A percentile compares a stretch with the other conserved stretches of the same genome.
Conservation (phyloP, 208 protist genomes). For the Leptomonas pyrrhocoris region DNA sequence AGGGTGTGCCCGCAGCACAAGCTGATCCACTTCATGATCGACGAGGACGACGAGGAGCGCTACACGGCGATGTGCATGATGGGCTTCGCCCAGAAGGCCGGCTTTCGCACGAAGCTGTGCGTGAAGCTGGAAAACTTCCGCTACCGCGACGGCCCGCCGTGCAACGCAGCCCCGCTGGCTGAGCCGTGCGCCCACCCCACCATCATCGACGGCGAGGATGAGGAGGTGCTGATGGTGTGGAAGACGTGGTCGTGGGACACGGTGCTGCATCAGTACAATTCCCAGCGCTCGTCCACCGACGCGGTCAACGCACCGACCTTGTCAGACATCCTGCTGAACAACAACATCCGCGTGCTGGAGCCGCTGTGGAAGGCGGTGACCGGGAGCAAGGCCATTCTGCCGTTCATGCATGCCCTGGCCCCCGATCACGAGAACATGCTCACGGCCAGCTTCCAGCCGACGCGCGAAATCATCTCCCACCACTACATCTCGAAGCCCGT, state of each 20-base stretch:
- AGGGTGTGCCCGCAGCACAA: constrained; percentile 50
- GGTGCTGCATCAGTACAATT: constrained; percentile 64
- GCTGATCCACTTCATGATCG: constrained; percentile 86
- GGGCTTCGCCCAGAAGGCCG: constrained; percentile 57
- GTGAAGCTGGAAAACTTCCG: constrained; percentile 60
- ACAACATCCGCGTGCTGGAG: constrained; percentile 72
- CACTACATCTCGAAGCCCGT: constrained; percentile 78
- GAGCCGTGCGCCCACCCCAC: constrained; percentile 36
- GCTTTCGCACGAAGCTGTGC: constrained; percentile 73
- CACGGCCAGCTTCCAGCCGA: constrained; percentile 55
- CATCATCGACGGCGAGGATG: constrained; percentile 71
- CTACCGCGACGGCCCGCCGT: constrained; percentile 30
- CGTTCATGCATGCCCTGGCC: constrained; percentile 70
- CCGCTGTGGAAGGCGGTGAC: constrained; percentile 83
- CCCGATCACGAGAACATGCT: constrained; percentile 73
- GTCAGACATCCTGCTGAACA: constrained; percentile 78
- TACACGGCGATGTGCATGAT: constrained; percentile 82
- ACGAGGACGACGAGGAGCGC: constrained; percentile 82
- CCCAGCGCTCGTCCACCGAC: constrained; percentile 19
- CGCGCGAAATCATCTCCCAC: constrained; percentile 58
- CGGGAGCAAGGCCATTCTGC: constrained; percentile 78
- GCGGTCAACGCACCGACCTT: constrained; percentile 43
- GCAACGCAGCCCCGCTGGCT: constrained; percentile 23
- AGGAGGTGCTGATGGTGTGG: constrained; percentile 80
- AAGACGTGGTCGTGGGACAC: constrained; percentile 91